Conservation (phyloP, 73 alveolate genomes). For the Tetrahymena elliotti region DNA sequence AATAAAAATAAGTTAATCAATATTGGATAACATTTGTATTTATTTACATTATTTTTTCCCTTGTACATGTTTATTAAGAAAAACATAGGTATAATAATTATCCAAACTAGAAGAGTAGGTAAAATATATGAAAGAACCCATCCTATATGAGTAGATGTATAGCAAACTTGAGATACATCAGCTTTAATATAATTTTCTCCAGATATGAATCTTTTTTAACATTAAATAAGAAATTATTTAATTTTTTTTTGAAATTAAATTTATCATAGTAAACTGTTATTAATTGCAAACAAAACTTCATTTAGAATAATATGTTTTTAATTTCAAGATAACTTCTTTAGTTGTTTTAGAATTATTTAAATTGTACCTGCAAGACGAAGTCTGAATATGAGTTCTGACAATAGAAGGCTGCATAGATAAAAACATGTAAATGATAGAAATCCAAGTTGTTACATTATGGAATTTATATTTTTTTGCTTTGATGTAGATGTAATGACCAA, state of each 20-base stretch:
- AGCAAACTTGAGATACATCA: slow-evolving; percentile 25
- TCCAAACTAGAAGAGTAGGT: slow-evolving; percentile 28
- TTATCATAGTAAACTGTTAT: no score
- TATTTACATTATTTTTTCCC: neutral
- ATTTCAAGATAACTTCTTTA: neutral
- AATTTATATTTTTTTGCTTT: neutral
- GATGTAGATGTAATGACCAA: neutral
- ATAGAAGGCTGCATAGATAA: neutral
- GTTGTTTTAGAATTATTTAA: no score
- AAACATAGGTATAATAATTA: slow-evolving; percentile 1
- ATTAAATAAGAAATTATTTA: neutral
- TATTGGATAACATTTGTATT: neutral
- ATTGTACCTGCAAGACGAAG: neutral
- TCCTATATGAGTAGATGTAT: neutral
- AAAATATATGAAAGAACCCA: neutral
- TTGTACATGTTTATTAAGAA: neutral
- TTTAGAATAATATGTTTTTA: no score
- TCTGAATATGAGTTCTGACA: neutral
- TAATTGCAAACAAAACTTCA: no score
- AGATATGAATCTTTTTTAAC: slow-evolving; percentile 2
- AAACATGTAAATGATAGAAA: slow-evolving; percentile 6
- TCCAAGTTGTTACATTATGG: neutral
- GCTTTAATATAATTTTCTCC: slow-evolving; percentile 12
- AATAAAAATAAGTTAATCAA: neutral
- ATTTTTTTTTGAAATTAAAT: no score